A percentile compares a stretch with the other conserved stretches of the same genome.
These are phyloP conservation scores for Serendipita indica DNA, from an alignment of 768 basidiomycete genomes.

Conservation along the genomic window DNA sequence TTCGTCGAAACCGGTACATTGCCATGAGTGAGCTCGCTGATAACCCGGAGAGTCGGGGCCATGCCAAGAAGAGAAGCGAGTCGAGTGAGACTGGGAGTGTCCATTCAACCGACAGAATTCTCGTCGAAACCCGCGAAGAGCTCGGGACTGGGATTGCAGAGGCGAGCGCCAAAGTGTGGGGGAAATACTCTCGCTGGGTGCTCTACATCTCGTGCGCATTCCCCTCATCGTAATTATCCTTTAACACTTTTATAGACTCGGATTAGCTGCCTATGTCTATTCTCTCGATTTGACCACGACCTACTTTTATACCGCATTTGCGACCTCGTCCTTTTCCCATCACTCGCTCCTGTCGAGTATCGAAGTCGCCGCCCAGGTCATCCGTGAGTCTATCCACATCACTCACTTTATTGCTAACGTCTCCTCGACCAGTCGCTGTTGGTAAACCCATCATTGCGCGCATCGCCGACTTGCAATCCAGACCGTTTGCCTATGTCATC, in stretches of 20 bases:
- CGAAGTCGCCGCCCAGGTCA: slow-evolving; percentile 38
- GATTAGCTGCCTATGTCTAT: slow-evolving; percentile 60
- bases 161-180: slow-evolving; percentile 37
- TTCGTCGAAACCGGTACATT: too few species aligned
- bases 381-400: slow-evolving; percentile 29
- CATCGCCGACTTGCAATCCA: slow-evolving; percentile 53
- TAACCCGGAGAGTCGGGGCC: not conserved
- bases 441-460: slow-evolving; percentile 62
- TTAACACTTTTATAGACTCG: slow-evolving; percentile 27
- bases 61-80: too few species aligned
- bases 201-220: slow-evolving; percentile 41
- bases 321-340: slow-evolving; percentile 36
- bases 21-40: not conserved
- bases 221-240: not conserved
- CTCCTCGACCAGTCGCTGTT: slow-evolving; percentile 26
- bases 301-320: slow-evolving; percentile 44
- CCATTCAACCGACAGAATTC: not conserved
- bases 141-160: slow-evolving; percentile 20
- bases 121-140: not conserved
- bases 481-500: slow-evolving; percentile 44
- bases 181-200: slow-evolving; percentile 41
- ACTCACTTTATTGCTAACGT: slow-evolving; percentile 15
- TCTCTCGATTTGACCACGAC: slow-evolving; percentile 60
- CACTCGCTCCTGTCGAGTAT: slow-evolving; percentile 45
- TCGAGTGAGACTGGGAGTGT: too few species aligned